A percentile compares a stretch with the other conserved stretches of the same genome.
phyloP scores from a whole-genome alignment of 164 flowering plant species.

The Dillenia suffruticosa region DNA sequence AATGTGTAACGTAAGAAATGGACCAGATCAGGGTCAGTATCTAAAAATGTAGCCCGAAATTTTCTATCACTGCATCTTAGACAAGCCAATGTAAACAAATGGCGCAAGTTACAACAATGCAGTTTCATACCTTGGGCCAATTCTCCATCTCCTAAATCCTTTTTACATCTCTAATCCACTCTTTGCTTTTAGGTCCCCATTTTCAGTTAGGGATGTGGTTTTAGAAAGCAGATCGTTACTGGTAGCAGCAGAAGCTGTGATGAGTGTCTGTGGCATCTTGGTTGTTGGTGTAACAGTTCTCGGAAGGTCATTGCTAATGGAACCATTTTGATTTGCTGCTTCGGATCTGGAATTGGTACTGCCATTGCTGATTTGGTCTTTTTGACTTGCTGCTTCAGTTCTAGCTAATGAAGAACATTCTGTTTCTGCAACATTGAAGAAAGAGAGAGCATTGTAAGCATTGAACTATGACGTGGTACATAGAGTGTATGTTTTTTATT shows the following conservation, averaged over 20 bases:
- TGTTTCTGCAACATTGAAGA: conserved; percentile 36
- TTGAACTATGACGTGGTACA: too few relatives aligned
- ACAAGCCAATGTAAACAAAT: conserved; percentile 9
- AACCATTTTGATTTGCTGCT: conserved; percentile 25
- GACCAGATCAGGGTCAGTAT: conserved; percentile 17
- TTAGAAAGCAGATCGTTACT: conserved; percentile 21
- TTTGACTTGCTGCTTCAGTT: conserved; percentile 27
- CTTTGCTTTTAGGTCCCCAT: conserved; percentile 36
- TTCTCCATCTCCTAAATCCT: not conserved
- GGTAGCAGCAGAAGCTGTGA: conserved; percentile 20
- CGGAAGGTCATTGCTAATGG: conserved; percentile 33
- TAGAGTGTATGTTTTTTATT: too few relatives aligned
- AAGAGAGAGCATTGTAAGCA: not conserved
- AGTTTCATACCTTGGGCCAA: conserved; percentile 18
- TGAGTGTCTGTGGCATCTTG: conserved; percentile 21
- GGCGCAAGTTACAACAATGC: conserved; percentile 20
- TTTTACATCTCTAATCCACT: conserved; percentile 33
- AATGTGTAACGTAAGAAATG: conserved; percentile 5
- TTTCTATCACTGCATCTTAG: conserved; percentile 10
- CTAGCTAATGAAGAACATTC: conserved; percentile 54
- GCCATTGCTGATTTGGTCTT: conserved; percentile 22
- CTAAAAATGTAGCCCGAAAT: conserved; percentile 14
- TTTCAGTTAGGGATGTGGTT: conserved; percentile 28
- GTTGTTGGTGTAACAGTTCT: conserved; percentile 24
- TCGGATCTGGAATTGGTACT: conserved; percentile 21